phyloP scores from a whole-genome alignment of 768 basidiomycete species.

The Exidia glandulosa region DNA sequence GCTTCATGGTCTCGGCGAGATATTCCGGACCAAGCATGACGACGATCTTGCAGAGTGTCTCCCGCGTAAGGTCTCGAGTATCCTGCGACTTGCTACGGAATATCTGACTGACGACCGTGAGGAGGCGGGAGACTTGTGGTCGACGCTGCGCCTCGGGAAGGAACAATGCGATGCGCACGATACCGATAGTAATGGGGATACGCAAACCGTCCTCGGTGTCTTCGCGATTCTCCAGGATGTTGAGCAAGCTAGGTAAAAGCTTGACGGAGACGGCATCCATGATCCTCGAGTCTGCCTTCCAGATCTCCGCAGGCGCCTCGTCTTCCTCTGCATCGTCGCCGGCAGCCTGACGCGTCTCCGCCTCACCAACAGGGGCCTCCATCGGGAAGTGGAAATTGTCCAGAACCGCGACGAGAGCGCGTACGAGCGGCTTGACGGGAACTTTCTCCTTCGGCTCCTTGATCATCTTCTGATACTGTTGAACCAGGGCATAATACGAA shows the following conservation, averaged over 20 bases:
- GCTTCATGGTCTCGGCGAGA: conserved; percentile 61
- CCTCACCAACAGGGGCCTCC: conserved; percentile 38
- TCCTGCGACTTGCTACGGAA: conserved; percentile 89
- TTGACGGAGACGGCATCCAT: conserved; percentile 65
- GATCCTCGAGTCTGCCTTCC: conserved; percentile 24
- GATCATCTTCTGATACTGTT: conserved; percentile 61
- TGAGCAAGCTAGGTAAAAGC: conserved; percentile 69
- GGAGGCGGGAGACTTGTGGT: conserved; percentile 58
- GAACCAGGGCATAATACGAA: conserved; percentile 67
- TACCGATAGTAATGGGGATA: conserved; percentile 80
- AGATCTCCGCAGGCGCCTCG: conserved; percentile 11
- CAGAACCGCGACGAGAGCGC: conserved; percentile 71
- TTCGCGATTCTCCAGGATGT: conserved; percentile 74
- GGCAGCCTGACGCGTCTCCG: conserved; percentile 7
- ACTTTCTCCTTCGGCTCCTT: conserved; percentile 31
- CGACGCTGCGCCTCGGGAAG: conserved; percentile 56
- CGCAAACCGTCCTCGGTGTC: conserved; percentile 76
- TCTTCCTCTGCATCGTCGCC: conserved; percentile 15
- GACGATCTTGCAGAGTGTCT: conserved; percentile 72
- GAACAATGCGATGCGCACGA: conserved; percentile 72
- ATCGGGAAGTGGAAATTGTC: conserved; percentile 89
- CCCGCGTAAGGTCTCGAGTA: conserved; percentile 75
- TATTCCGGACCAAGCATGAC: conserved; percentile 61
- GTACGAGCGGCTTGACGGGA: conserved; percentile 71
- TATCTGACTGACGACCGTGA: conserved; percentile 81